Evolutionary conservation across 2,329 filamentous ascomycete species (phyloP), one percentile per base, ranked within the genome.

Genomic region (Metarhizium album): DNA sequence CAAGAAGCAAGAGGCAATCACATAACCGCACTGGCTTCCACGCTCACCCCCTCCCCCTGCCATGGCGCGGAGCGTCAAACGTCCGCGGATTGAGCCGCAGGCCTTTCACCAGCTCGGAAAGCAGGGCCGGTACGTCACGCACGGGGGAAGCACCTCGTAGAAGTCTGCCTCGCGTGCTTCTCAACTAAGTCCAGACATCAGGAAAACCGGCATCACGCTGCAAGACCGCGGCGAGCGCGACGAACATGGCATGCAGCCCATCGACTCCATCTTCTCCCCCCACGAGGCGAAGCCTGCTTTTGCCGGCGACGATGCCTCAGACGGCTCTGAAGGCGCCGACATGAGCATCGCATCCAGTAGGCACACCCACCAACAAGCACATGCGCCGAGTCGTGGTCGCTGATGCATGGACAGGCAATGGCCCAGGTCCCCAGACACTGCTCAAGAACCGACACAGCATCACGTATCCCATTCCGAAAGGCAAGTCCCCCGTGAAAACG

Each of bases 211-310:
- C 43, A 79, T 95, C 24, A 86, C 82, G 1, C 69, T 97, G 31
- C 80, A 82, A 60, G 88, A 95, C 61, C 82, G 75, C 50, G 88
- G 88, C 48, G 74, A 83, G 54, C 86, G 89, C 70, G 91, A 97
- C 69, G 90, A 94, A 65, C 76, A 95, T 75, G 93, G 91, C 67
- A 83, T 98, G 73, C 89, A 96, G 65, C 85, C 87, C 35, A 78
- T 95, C 52, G 87, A 91, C 35, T 81, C 82, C 58, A 81, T 97
- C 57, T 95, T 95, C 67, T 96, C 90, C 8, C 95, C 90, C 20
- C 90, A 90, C 14, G 79, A 81, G 57, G 86, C 83, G 60, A 55
- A 45, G 54, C 60, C 54, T 55, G 59, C 29, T 53, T 58, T n/a
- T n/a, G n/a, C 46, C 42, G 56, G 47, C 60, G 67, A 60, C 54